Evolutionary conservation across 2,329 filamentous ascomycete genomes (phyloP), one percentile per base, ranked within the genome.

Genomic region (Thelonectria olida): DNA sequence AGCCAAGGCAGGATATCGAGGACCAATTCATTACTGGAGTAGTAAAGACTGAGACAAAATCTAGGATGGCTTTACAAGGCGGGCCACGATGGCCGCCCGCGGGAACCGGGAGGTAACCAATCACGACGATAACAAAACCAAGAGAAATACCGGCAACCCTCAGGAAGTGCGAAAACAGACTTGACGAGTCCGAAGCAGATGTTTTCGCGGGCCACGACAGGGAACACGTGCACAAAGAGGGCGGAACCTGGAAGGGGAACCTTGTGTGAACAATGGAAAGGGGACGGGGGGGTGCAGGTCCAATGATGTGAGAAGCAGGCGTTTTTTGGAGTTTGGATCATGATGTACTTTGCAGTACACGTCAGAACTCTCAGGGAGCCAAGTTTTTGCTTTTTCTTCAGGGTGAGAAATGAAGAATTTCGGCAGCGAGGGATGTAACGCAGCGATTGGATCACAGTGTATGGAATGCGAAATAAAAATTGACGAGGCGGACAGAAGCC

Each of bases 1-100:
- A 12, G 74, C 75, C 15, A 77, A 78, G 63, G 79, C 80, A 64
- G 62, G 71, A 64, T 19, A 19, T 1, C 3, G 9, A 45, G 13
- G 6, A 22, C 13, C n/a, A 20, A 23, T 17, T 17, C 5, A 15
- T 17, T 19, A 36, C 7, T 7, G n/a, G 10, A 31, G 23, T 2
- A 34, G 9, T 36, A 10, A 13, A 34, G 8, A 51, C 51, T 51
- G 22, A 39, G 19, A 22, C n/a, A 4, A 17, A 7, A 28, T 54
- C 17, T 53, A 79, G 78, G 76, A 79, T 38, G 71, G 74, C 19
- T 79, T 79, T 55, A 70, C 73, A 22, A 73, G 71, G 25, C 69
- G 78, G 38, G 77, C 78, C 10, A 68, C 73, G 17, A 70, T 70
- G n/a, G 76, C 75, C 20, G 78, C 76, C 8, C 66, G 70, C 44